These are phyloP conservation scores for Geranium incanum DNA, from an alignment of 441 rosid species.

Conservation along the genomic window DNA sequence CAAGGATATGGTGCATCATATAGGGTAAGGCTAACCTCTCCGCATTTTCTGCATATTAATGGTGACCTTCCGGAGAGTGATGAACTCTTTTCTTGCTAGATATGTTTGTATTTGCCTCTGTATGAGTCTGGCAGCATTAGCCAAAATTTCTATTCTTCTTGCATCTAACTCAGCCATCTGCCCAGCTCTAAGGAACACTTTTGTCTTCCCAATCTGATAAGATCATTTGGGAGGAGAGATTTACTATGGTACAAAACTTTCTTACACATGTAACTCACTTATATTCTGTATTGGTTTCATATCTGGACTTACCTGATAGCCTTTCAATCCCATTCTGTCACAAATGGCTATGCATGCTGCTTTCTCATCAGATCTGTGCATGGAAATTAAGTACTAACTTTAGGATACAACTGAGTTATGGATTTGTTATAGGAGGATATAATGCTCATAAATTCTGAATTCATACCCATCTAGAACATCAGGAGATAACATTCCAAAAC, in stretches of 20 bases:
- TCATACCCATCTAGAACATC: constrained; percentile 72
- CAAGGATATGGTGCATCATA: not conserved
- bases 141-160: constrained; percentile 95
- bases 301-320: constrained; percentile 71
- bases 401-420: not conserved
- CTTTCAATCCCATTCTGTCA: constrained; percentile 81
- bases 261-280: not conserved
- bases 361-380: constrained; percentile 80
- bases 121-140: constrained; percentile 91
- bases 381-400: constrained; percentile 13
- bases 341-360: constrained; percentile 88
- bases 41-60: constrained; percentile 66
- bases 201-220: constrained; percentile 82
- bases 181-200: constrained; percentile 97
- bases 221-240: constrained; percentile 16
- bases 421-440: not conserved
- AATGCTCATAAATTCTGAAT: constrained; percentile 8
- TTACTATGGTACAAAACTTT: not conserved
- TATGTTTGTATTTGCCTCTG: constrained; percentile 83
- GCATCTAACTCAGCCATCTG: constrained; percentile 99
- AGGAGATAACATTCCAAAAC: constrained; percentile 97
- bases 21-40: constrained; percentile 56
- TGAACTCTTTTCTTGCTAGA: constrained; percentile 80
- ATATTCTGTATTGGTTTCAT: constrained; percentile 6
- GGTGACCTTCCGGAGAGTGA: constrained; percentile 70